Base-by-base conservation (phyloP, 208 protist genomes). In the Leishmania aethiopica region DNA sequence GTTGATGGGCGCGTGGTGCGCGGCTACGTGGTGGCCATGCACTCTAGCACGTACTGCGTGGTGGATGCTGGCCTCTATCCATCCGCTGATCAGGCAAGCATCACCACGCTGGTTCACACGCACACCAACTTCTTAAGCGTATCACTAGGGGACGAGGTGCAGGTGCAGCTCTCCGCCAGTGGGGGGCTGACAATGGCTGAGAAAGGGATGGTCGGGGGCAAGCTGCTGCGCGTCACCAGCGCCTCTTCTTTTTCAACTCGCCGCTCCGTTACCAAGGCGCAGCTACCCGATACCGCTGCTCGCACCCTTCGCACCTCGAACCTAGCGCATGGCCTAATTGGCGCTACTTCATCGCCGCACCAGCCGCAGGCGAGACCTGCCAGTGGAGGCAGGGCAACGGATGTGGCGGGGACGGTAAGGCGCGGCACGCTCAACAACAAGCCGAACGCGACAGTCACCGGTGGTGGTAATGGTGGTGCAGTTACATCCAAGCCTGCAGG, bases 61-160 rank as follows among this genome's bases (percentile, higher is more conserved):
- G 93, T 96, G 55, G 91, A 96, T 74, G 89, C 89, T 17, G 93
- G 93, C 13, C 76, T 96, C 62, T 80, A 81, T 74, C 77, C 79
- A 40, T 74, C 75, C 0, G 74, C 70, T 35, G 73, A 87, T 76
- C 78, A 89, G 73, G 75, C 77, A 5, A 55, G 42, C 51, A 75
- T 80, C 37, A 73, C 81, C n/a, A 78, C 87, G 42, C 82, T 93
- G 3, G 74, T 96, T 37, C 87, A 88, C 53, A 90, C 89, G 32
- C 89, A 92, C 75, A 92, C 83, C n/a, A 94, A 96, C 83, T 96
- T 96, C 78, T 76, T 92, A 17, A 92, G 91, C 49, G 91, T 93
- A 59, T 55, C 57, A 4, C 71, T 88, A 11, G 90, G 93, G 19
- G 90, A 94, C 73, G 78, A 90, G 82, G 93, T 96, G 45, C 82